These are phyloP conservation scores for Beta macrorhiza DNA, from an alignment of 179 eudicot genomes.

Conservation along the genomic window DNA sequence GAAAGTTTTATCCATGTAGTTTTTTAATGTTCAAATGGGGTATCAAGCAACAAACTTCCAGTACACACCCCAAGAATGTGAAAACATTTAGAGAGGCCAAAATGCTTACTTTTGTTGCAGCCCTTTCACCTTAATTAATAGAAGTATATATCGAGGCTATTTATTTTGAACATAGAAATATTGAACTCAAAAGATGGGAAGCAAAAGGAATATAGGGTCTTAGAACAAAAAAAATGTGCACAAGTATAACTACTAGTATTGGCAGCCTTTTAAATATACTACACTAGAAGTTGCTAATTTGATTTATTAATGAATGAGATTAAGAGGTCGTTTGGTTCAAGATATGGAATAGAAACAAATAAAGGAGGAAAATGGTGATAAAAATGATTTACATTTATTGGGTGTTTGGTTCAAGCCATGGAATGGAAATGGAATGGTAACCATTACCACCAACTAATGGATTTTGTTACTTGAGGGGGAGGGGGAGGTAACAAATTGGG, in stretches of 20 bases:
- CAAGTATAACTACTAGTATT: neutral
- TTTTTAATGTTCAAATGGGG: neutral
- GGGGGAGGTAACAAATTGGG: too few relatives aligned
- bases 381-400: too few relatives aligned
- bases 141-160: neutral
- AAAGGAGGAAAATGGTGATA: too few relatives aligned
- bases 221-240: neutral
- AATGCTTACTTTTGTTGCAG: neutral
- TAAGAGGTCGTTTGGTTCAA: too few relatives aligned
- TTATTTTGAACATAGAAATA: too few relatives aligned
- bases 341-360: too few relatives aligned
- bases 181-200: neutral
- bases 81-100: conserved; percentile 2
- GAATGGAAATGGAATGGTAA: too few relatives aligned
- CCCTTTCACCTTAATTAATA: neutral
- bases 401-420: too few relatives aligned
- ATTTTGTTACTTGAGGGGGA: too few relatives aligned
- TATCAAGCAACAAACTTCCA: neutral
- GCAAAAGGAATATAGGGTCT: neutral
- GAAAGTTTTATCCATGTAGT: neutral
- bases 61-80: neutral
- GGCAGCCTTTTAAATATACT: neutral
- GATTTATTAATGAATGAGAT: too few relatives aligned
- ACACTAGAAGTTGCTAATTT: neutral
- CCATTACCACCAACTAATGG: too few relatives aligned